A percentile compares a stretch with the other conserved stretches of the same genome.
Conservation (phyloP, 805 yeast species). For the Candida michaelii region DNA sequence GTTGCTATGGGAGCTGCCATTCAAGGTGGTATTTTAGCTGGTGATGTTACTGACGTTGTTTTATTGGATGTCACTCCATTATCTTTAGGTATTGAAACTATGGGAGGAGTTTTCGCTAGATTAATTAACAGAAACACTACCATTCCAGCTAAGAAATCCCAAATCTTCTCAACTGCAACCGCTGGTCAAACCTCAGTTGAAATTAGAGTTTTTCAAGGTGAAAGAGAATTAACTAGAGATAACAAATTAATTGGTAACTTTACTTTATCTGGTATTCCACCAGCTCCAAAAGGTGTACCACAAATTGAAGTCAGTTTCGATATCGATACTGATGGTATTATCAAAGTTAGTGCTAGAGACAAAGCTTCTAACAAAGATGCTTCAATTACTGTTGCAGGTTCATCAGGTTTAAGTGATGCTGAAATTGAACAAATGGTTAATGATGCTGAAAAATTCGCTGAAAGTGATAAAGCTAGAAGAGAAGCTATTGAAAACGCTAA, state of each 20-base stretch:
- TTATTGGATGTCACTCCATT: conserved; percentile 87
- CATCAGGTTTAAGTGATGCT: conserved; percentile 85
- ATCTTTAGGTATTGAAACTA: conserved; percentile 94
- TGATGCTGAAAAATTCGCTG: conserved; percentile 87
- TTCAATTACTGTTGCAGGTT: conserved; percentile 93
- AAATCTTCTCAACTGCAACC: conserved; percentile 94
- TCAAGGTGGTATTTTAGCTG: conserved; percentile 95
- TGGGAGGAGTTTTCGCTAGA: conserved; percentile 96
- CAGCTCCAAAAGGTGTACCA: conserved; percentile 93
- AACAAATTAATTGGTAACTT: conserved; percentile 97
- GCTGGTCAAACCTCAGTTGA: conserved; percentile 96
- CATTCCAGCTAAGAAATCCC: conserved; percentile 94
- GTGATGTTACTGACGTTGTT: conserved; percentile 90
- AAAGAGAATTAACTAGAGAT: conserved; percentile 96
- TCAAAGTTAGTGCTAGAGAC: conserved; percentile 92
- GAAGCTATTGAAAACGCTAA: conserved; percentile 82
- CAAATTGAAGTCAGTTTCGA: conserved; percentile 94
- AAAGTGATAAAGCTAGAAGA: conserved; percentile 83
- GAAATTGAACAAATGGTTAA: conserved; percentile 90
- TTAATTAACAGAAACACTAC: conserved; percentile 92
- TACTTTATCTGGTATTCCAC: conserved; percentile 92
- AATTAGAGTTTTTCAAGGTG: conserved; percentile 99
- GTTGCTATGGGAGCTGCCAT: conserved; percentile 97
- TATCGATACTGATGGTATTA: conserved; percentile 96
- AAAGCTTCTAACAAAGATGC: conserved; percentile 92